Evolutionary conservation across 352 stramenopile genomes (phyloP).

Genomic region (Halophytophthora batemanensis): DNA sequence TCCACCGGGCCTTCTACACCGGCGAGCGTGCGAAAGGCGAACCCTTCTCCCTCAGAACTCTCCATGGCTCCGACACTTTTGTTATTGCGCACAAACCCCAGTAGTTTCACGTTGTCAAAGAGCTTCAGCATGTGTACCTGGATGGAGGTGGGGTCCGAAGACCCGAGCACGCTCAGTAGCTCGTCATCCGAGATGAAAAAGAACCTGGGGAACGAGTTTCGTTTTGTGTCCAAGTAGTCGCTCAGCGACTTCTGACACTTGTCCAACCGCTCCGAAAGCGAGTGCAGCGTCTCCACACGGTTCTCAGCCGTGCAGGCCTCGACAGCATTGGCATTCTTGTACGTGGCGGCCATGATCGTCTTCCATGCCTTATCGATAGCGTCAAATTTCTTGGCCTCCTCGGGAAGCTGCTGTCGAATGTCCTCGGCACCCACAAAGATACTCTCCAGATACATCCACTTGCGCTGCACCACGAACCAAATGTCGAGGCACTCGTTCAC

Average conservation of each 20-base stretch:
- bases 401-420: conserved; percentile 91
- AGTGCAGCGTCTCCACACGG: conserved; percentile 85
- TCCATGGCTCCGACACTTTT: conserved; percentile 90
- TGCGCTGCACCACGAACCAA: conserved; percentile 92
- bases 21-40: conserved; percentile 74
- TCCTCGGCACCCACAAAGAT: conserved; percentile 94
- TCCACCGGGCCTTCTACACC: conserved; percentile 91
- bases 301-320: conserved; percentile 89
- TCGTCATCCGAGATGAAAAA: conserved; percentile 96
- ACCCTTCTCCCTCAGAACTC: conserved; percentile 89
- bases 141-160: conserved; percentile 89
- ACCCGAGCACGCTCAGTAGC: conserved; percentile 88
- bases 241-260: conserved; percentile 90
- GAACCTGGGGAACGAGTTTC: conserved; percentile 91
- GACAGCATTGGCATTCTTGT: conserved; percentile 91
- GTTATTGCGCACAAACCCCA: conserved; percentile 88
- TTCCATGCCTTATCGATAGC: conserved; percentile 93
- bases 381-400: conserved; percentile 94
- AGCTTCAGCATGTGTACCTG: conserved; percentile 95
- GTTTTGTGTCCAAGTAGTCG: conserved; percentile 89
- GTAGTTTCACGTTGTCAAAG: conserved; percentile 93
- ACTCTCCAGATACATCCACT: conserved; percentile 95
- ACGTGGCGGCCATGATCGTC: conserved; percentile 88
- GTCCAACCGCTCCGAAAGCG: conserved; percentile 85
- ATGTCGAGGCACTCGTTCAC: conserved; percentile 92